These are phyloP conservation scores for Suhomyces terraborum DNA, from an alignment of 1,139 yeast genomes.

Conservation along the genomic window DNA sequence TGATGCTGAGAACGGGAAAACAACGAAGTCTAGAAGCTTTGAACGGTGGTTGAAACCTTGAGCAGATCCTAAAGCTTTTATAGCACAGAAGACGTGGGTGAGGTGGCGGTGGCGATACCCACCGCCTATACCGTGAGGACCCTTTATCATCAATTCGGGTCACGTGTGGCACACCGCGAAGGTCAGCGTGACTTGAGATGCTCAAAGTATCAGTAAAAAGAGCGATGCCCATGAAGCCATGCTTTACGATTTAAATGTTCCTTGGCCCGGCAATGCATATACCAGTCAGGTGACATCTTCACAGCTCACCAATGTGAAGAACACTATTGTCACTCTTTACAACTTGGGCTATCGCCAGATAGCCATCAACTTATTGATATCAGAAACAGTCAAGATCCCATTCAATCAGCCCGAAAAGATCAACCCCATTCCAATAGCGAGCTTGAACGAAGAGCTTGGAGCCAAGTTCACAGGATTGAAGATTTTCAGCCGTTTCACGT, in stretches of 20 bases:
- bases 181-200: too few species aligned
- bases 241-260: constrained; percentile 73
- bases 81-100: not conserved
- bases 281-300: constrained; percentile 37
- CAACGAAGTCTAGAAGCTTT: not conserved
- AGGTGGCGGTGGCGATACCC: constrained; percentile 8
- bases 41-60: not conserved
- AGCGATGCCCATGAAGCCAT: constrained; percentile 14
- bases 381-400: constrained; percentile 62
- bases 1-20: not conserved
- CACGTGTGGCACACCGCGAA: not conserved
- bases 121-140: not conserved
- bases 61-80: not conserved
- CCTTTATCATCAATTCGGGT: not conserved
- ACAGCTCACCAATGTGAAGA: constrained; percentile 48
- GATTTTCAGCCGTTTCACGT: constrained; percentile 71
- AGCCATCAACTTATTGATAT: constrained; percentile 68
- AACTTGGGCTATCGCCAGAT: constrained; percentile 70
- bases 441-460: constrained; percentile 24
- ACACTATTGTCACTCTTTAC: constrained; percentile 56
- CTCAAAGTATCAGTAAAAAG: too few species aligned
- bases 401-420: constrained; percentile 33
- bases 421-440: constrained; percentile 41
- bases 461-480: constrained; percentile 44
- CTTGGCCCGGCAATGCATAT: constrained; percentile 70